phyloP scores from a whole-genome alignment of 2,329 filamentous ascomycete genomes.

The Zasmidium citrigriseum region DNA sequence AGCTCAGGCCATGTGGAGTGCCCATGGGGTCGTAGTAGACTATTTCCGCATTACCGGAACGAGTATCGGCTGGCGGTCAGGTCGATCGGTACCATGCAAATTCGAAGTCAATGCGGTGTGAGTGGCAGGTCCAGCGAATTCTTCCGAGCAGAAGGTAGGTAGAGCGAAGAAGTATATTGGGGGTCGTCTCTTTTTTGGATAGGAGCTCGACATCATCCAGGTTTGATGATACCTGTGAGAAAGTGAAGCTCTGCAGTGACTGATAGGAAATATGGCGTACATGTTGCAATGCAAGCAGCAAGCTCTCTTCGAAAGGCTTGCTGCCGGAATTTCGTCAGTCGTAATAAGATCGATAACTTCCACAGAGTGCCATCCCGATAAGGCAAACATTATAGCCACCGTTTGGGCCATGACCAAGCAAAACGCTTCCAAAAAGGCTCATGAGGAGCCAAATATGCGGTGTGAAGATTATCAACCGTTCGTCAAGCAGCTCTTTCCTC shows the following conservation, averaged over 20 bases:
- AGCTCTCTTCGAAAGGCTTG: not conserved
- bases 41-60: not conserved
- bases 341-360: slow-evolving; percentile 2
- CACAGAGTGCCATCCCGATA: not conserved
- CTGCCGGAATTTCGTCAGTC: not conserved
- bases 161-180: not conserved
- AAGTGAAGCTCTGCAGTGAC: no score
- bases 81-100: not conserved
- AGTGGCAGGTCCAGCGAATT: not conserved
- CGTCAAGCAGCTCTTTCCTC: not conserved
- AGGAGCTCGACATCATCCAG: no score
- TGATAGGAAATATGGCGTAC: no score
- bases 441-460: slow-evolving; percentile 17
- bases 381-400: not conserved
- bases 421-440: slow-evolving; percentile 23
- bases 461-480: not conserved
- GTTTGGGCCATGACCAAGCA: not conserved
- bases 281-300: not conserved
- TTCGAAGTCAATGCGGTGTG: not conserved
- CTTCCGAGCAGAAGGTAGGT: not conserved
- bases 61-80: no score
- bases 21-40: slow-evolving; percentile 9
- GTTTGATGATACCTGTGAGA: no score
- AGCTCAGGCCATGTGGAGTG: not conserved
- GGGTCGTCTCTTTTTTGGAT: not conserved